Evolutionary conservation across 2,329 filamentous ascomycete genomes (phyloP), one percentile per base, ranked within the genome.

Genomic region (Diaporthe ilicicola): DNA sequence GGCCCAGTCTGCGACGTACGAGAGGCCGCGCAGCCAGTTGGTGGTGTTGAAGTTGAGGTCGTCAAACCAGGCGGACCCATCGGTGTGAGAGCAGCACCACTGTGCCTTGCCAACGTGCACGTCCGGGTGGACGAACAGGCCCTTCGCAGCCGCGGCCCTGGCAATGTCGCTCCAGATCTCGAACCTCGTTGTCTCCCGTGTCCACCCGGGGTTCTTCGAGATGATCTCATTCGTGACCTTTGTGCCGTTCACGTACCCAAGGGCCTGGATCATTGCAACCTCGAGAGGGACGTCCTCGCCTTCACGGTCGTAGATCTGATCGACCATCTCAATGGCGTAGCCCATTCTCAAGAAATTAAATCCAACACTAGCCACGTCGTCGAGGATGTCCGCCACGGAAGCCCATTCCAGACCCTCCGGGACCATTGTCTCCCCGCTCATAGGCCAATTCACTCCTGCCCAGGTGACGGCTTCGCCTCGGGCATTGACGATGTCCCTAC

Each of bases 321-420:
- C 87, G 53, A 89, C 78, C 86, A 89, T 88, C 73, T 89, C 82
- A 70, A 86, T 88, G 0, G 87, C 86, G 72, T 86, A 89, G 4
- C 85, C 86, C 75, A 89, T 82, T 24, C 87, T 84, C 29, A 89
- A 84, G n/a, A 84, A 85, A 75, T 89, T 89, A 76, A 88, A 85
- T 1, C 86, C 86, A 10, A 88, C 79, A 50, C 82, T 81, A 32
- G 83, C 84, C 62, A 87, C 81, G 75, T 83, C 81, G 51, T 83
- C 79, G 3, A 88, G 81, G 48, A 89, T 88, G 1, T 81, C 81
- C 4, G 81, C 80, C 15, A 86, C 81, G 0, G 86, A 88, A 51
- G 82, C 81, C 79, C 87, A 86, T 74, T 89, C 87, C 5, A 89
- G 79, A 12, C 87, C 87, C 75, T 89, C 87, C 0, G 87, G 87